Evolutionary conservation across 805 yeast species (phyloP).

Genomic region (Nakazawaea ishiwadae): DNA sequence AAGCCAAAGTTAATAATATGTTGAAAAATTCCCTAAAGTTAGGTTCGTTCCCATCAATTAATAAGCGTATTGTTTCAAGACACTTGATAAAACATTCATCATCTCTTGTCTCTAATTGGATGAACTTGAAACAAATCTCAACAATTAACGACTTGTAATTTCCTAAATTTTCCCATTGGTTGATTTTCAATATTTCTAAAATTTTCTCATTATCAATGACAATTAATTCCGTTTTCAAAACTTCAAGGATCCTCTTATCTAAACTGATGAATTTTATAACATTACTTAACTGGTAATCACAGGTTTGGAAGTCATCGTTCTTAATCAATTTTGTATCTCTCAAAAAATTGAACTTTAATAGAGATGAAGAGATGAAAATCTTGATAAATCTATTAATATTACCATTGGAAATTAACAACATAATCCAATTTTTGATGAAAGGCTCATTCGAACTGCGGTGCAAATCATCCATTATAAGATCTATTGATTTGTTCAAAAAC

Average conservation of each 20-base stretch:
- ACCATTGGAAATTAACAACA: constrained; percentile 41
- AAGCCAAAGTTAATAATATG: constrained; percentile 32
- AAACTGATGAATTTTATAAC: constrained; percentile 48
- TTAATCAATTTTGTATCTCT: constrained; percentile 22
- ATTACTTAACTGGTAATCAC: constrained; percentile 56
- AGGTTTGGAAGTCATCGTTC: constrained; percentile 52
- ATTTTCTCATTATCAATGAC: constrained; percentile 44
- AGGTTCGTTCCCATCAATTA: constrained; percentile 55
- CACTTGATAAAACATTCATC: constrained; percentile 18
- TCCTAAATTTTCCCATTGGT: constrained; percentile 46
- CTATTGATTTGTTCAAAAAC: constrained; percentile 49
- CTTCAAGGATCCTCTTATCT: constrained; percentile 39
- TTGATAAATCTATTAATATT: constrained; percentile 58
- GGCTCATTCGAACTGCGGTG: constrained; percentile 22
- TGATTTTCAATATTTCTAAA: constrained; percentile 34
- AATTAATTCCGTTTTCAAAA: constrained; percentile 54
- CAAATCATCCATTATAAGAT: constrained; percentile 63
- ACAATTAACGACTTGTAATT: constrained; percentile 58
- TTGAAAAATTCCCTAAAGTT: constrained; percentile 43
- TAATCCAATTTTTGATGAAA: constrained; percentile 36
- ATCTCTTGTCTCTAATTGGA: constrained; percentile 19
- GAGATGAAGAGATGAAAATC: constrained; percentile 48
- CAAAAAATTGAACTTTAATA: constrained; percentile 32
- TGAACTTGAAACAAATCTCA: constrained; percentile 39
- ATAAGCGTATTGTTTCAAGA: constrained; percentile 30